Conservation (phyloP, 2,329 filamentous ascomycete species). For the Sarocladium oryzae region DNA sequence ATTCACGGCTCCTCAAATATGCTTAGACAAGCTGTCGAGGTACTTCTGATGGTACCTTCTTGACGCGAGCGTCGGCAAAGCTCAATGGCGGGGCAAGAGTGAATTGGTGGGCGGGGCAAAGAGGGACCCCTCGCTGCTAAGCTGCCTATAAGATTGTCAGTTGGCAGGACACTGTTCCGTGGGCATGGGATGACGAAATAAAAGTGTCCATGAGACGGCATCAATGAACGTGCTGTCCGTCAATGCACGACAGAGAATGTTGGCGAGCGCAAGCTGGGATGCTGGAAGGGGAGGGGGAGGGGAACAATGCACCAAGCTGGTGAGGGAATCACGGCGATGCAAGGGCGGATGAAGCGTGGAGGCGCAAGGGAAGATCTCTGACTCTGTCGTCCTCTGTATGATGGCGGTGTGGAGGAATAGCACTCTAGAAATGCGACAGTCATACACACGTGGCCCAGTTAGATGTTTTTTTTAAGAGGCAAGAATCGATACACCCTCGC, state of each 20-base stretch:
- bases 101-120: constrained; percentile 4
- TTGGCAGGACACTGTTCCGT: background rate
- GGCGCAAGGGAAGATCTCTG: no score
- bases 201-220: background rate
- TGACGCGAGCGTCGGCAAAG: background rate
- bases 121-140: constrained; percentile 6
- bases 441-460: no score
- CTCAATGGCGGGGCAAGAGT: constrained; percentile 6
- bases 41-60: background rate
- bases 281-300: background rate
- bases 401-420: no score
- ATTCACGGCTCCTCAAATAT: background rate
- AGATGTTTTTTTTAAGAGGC: no score
- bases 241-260: background rate
- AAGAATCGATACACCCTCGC: no score
- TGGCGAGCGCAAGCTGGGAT: background rate
- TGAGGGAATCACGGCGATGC: no score
- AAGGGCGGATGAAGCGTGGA: no score
- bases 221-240: background rate
- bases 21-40: background rate
- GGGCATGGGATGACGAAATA: constrained; percentile 5
- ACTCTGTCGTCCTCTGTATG: no score
- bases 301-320: no score
- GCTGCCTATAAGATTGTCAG: background rate
- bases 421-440: no score